Percentiles rank a stretch among this genome's conserved stretches.
Conservation (phyloP, 805 yeast species). For the Torulaspora quercuum region DNA sequence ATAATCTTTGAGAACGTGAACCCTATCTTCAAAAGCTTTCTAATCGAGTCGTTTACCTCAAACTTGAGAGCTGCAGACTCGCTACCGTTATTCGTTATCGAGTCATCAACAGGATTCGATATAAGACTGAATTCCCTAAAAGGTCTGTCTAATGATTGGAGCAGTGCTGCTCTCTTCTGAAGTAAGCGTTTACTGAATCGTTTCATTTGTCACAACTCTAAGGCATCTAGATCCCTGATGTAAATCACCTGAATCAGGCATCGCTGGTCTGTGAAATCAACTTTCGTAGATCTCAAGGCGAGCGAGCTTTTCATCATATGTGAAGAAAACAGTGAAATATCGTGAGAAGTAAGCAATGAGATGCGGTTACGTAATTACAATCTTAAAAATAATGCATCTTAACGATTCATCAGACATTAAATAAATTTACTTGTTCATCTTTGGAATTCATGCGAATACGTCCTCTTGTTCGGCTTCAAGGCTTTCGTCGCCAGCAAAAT, state of each 20-base stretch:
- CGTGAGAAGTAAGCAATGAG: too few relatives aligned
- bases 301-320: too few relatives aligned
- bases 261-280: too few relatives aligned
- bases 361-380: too few relatives aligned
- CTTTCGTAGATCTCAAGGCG: too few relatives aligned
- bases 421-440: neutral
- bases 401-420: too few relatives aligned
- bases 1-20: conserved; percentile 10
- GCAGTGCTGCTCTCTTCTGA: conserved; percentile 4
- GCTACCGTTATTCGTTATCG: neutral
- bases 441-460: conserved; percentile 54
- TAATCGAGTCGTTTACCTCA: conserved; percentile 12
- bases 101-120: neutral
- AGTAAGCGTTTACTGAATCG: conserved; percentile 7
- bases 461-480: conserved; percentile 68
- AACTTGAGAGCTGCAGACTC: neutral
- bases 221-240: too few relatives aligned
- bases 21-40: conserved; percentile 8
- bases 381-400: too few relatives aligned
- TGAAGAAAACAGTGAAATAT: too few relatives aligned
- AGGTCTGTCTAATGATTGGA: neutral
- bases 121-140: neutral
- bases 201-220: conserved; percentile 4
- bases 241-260: too few relatives aligned
- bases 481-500: conserved; percentile 51